These are phyloP conservation scores for Rhodotorula sp. DNA, from an alignment of 1,284 basidiomycete species.

Conservation along the genomic window DNA sequence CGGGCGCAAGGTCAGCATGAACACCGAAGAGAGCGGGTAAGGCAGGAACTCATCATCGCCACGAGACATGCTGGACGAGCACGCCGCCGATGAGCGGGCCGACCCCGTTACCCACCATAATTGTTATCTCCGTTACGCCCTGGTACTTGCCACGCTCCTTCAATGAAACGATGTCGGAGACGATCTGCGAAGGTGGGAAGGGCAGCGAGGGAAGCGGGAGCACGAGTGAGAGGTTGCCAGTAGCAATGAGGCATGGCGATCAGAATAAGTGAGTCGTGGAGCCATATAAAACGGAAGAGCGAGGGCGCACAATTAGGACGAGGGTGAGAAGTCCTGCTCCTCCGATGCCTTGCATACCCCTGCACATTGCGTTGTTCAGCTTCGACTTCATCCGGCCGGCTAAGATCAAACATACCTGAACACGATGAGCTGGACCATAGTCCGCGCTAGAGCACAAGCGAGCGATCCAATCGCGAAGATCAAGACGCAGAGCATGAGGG, in stretches of 20 bases:
- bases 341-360: conserved; percentile 64
- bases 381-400: conserved; percentile 59
- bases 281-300: background rate
- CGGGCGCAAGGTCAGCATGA: background rate
- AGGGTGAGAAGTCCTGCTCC: conserved; percentile 67
- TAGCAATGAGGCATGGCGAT: no score
- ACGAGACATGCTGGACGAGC: conserved; percentile 57
- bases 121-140: conserved; percentile 34
- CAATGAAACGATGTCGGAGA: conserved; percentile 63
- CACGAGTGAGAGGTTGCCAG: no score
- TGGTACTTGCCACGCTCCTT: conserved; percentile 56
- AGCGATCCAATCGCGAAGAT: conserved; percentile 53
- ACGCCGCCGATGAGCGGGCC: conserved; percentile 51
- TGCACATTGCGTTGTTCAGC: conserved; percentile 72
- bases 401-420: conserved; percentile 55
- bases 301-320: conserved; percentile 55
- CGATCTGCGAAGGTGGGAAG: conserved; percentile 45
- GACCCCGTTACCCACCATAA: conserved; percentile 43
- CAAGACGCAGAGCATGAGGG: conserved; percentile 56
- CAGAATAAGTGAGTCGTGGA: no score
- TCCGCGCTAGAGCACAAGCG: conserved; percentile 60
- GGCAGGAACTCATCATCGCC: conserved; percentile 51
- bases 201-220: background rate
- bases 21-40: background rate
- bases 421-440: conserved; percentile 67